These are phyloP conservation scores for Trypanosomatidae sp. DNA, from an alignment of 208 protist species.

Conservation along the genomic window DNA sequence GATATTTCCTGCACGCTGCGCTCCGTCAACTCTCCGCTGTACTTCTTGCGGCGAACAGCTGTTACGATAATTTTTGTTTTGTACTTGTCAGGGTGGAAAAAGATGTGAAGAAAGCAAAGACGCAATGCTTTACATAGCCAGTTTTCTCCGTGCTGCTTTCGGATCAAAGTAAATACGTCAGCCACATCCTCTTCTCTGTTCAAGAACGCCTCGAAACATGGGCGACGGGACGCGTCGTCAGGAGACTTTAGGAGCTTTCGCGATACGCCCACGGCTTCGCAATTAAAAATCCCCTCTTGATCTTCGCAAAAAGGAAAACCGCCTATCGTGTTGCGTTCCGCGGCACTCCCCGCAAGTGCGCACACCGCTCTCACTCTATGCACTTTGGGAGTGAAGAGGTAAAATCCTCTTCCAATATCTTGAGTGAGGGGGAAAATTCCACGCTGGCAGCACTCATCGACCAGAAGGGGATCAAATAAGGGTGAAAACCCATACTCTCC, in stretches of 20 bases:
- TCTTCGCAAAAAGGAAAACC: slow-evolving; percentile 38
- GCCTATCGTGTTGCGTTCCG: slow-evolving; percentile 23
- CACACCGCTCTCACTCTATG: slow-evolving; percentile 53
- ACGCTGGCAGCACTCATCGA: slow-evolving; percentile 67
- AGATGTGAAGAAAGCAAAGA: slow-evolving; percentile 66
- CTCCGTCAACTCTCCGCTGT: slow-evolving; percentile 6
- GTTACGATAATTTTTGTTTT: slow-evolving; percentile 72
- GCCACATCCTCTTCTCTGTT: slow-evolving; percentile 67
- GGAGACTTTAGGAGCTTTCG: slow-evolving; percentile 42
- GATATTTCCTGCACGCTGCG: slow-evolving; percentile 5
- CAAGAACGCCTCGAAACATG: slow-evolving; percentile 64
- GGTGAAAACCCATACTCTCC: slow-evolving; percentile 68
- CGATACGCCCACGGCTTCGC: slow-evolving; percentile 33
- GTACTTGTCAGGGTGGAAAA: slow-evolving; percentile 48
- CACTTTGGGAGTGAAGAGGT: slow-evolving; percentile 70
- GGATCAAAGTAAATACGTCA: slow-evolving; percentile 62
- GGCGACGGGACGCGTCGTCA: slow-evolving; percentile 13
- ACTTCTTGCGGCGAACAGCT: slow-evolving; percentile 54
- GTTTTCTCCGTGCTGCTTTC: slow-evolving; percentile 74
- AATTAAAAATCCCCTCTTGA: slow-evolving; percentile 28
- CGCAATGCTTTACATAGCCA: slow-evolving; percentile 80
- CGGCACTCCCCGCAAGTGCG: slow-evolving; percentile 22
- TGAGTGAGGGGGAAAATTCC: slow-evolving; percentile 77
- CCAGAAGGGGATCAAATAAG: slow-evolving; percentile 58
- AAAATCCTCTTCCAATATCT: slow-evolving; percentile 21